These are phyloP conservation scores for Decorospora gaudefroyi DNA, from an alignment of 2,329 filamentous ascomycete species.

Conservation along the genomic window DNA sequence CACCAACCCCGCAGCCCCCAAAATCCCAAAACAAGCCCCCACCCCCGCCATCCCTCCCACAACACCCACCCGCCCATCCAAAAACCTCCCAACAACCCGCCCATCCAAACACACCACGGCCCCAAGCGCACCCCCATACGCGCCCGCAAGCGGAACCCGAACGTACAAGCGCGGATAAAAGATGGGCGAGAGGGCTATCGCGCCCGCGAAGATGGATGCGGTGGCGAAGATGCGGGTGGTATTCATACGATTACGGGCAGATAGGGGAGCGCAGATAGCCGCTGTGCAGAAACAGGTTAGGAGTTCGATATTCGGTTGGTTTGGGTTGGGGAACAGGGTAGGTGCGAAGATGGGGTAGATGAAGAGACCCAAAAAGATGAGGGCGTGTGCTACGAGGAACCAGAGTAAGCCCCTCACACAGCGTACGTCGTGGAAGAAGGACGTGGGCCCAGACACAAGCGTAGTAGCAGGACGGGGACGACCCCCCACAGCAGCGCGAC, in stretches of 20 bases:
- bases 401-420: no score
- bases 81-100: conserved; percentile 6
- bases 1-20: conserved; percentile 12
- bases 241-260: background rate
- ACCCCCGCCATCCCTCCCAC: conserved; percentile 7
- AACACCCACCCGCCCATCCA: conserved; percentile 8
- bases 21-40: conserved; percentile 11
- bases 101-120: conserved; percentile 2
- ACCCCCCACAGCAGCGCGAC: no score
- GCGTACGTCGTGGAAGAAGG: background rate
- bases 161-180: conserved; percentile 1
- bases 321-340: no score
- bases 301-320: no score
- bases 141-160: background rate
- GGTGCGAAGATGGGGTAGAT: no score
- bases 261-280: no score
- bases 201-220: conserved; percentile 5
- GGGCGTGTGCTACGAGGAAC: no score
- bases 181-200: background rate
- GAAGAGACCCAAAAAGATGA: no score
- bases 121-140: conserved; percentile 17
- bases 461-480: no score
- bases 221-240: no score
- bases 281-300: no score
- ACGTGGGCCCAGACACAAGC: background rate